These are phyloP conservation scores for Agaricus sinodeliciosus DNA, from an alignment of 768 basidiomycete species.

Conservation along the genomic window DNA sequence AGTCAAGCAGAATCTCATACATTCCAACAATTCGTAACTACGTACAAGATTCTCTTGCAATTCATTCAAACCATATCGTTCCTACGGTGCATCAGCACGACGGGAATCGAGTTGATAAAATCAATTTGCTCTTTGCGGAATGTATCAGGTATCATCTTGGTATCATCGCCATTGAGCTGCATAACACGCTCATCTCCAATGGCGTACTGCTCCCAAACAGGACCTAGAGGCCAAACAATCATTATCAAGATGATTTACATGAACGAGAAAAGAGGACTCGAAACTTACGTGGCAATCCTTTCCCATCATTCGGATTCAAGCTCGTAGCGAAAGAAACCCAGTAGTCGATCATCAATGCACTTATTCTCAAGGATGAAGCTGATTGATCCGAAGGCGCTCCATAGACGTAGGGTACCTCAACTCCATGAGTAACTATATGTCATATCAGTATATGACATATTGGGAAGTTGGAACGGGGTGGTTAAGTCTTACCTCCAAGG, in stretches of 20 bases:
- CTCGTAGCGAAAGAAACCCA: constrained; percentile 35
- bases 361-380: constrained; percentile 17
- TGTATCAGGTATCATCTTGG: constrained; percentile 27
- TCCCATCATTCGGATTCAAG: constrained; percentile 32
- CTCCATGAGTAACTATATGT: constrained; percentile 8
- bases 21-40: no score
- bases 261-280: not conserved
- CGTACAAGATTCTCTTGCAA: no score
- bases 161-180: constrained; percentile 29
- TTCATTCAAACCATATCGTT: not conserved
- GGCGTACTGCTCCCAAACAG: constrained; percentile 25
- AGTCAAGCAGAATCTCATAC: no score
- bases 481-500: constrained; percentile 21
- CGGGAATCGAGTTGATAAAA: constrained; percentile 27
- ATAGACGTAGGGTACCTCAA: constrained; percentile 29
- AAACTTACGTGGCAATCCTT: constrained; percentile 23
- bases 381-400: constrained; percentile 22
- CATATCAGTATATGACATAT: not conserved
- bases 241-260: not conserved
- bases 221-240: constrained; percentile 15
- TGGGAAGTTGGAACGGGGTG: not conserved
- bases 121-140: constrained; percentile 30
- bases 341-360: constrained; percentile 32
- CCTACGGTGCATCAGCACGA: constrained; percentile 18
- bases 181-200: constrained; percentile 12